Evolutionary conservation across 2,329 filamentous ascomycete species (phyloP).

Genomic region (Taxawa tesnikishii): DNA sequence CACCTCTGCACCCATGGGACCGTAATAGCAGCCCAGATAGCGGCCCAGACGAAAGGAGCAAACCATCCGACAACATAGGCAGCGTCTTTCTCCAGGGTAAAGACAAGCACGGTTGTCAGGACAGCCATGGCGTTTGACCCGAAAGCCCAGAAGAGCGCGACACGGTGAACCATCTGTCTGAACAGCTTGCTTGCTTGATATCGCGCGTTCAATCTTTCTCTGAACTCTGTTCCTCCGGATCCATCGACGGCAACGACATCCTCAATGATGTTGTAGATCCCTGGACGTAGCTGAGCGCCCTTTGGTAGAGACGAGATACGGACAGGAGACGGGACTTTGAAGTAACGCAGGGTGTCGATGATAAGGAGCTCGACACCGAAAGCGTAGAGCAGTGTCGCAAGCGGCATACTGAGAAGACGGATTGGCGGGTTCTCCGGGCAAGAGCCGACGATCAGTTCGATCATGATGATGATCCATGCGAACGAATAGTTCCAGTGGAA

Average conservation of each 20-base stretch:
- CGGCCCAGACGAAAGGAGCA: slow-evolving; percentile 37
- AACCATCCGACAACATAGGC: slow-evolving; percentile 39
- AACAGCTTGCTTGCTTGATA: slow-evolving; percentile 43
- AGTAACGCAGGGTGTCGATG: slow-evolving; percentile 35
- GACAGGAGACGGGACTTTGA: slow-evolving; percentile 32
- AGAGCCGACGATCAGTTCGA: slow-evolving; percentile 42
- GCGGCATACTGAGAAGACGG: slow-evolving; percentile 41
- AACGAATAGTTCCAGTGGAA: slow-evolving; percentile 46
- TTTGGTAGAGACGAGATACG: slow-evolving; percentile 40
- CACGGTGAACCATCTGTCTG: slow-evolving; percentile 38
- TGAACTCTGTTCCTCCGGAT: slow-evolving; percentile 38
- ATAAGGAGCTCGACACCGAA: slow-evolving; percentile 39
- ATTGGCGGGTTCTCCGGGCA: slow-evolving; percentile 35
- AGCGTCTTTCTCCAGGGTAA: slow-evolving; percentile 33
- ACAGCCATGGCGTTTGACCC: slow-evolving; percentile 28
- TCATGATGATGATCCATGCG: slow-evolving; percentile 44
- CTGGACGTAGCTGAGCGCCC: slow-evolving; percentile 38
- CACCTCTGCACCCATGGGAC: slow-evolving; percentile 30
- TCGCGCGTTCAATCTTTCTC: slow-evolving; percentile 37
- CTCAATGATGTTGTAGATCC: slow-evolving; percentile 43
- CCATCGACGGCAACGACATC: slow-evolving; percentile 43
- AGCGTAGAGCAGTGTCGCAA: slow-evolving; percentile 38
- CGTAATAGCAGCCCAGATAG: slow-evolving; percentile 32
- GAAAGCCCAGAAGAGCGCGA: slow-evolving; percentile 41
- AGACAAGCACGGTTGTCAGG: slow-evolving; percentile 31